Base-by-base conservation (phyloP, 2,329 filamentous ascomycete genomes). In the Trichophyton verrucosum region DNA sequence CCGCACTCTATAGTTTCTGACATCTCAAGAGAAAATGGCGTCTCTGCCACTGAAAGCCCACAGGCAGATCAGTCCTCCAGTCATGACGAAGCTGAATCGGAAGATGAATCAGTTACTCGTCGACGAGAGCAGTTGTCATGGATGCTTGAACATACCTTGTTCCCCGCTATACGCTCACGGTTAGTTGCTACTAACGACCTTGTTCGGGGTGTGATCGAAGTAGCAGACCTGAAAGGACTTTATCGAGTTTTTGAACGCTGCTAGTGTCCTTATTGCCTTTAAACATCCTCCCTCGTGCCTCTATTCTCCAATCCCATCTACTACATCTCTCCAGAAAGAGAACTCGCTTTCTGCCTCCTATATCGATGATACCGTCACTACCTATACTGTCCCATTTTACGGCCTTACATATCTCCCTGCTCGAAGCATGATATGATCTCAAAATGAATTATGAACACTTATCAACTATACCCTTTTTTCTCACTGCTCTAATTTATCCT, bases 201-300 rank as follows among this genome's bases (percentile, higher is more conserved):
- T 68, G 82, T 95, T 75, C 83, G 85, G 58, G 87, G 85, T 0
- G 84, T 96, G 9, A 76, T 95, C 55, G 92, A 99, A 74, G 84
- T 96, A 57, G 92, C 94, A 1, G 90, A 95, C 75, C 74, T 97
- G 62, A 97, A 96, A 73, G 91, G 91, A 0, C 71, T 99, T 61
- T 99, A 99, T 73, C 80, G 89, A 53, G 91, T 97, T 2, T 99
- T 99, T 78, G 94, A 99, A 75, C 79, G 94, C 60, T 97, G 94
- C 73, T 97, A 73, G 82, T 5, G 40, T 44, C 24, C n/a, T 42
- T 7, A 38, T 38, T 38, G 6, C 33, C 33, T 13, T 13, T 11
- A 13, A 38, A 13, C 33, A 33, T 20, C 27, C 27, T 0, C 27
- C 5, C 27, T 30, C 27, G 27, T 30, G 9, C 33, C 33, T 38